phyloP scores from a whole-genome alignment of 805 yeast genomes.

The Starmerella gropengiesseri region DNA sequence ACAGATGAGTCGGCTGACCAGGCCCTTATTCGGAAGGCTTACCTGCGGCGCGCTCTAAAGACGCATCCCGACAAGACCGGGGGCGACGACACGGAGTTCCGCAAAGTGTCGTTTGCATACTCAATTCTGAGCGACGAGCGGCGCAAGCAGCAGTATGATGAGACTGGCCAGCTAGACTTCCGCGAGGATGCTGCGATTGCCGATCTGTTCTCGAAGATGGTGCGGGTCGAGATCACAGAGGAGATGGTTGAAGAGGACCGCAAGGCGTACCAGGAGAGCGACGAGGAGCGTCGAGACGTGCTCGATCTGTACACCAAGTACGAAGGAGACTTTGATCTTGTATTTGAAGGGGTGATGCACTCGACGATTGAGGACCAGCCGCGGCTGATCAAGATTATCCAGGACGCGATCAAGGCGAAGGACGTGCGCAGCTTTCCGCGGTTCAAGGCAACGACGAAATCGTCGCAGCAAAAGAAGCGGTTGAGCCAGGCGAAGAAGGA shows the following conservation, averaged over 20 bases:
- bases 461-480: conserved; percentile 39
- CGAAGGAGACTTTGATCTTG: conserved; percentile 56
- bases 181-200: conserved; percentile 29
- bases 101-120: conserved; percentile 65
- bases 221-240: conserved; percentile 30
- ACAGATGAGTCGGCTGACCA: conserved; percentile 25
- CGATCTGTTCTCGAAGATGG: conserved; percentile 31
- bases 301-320: conserved; percentile 43
- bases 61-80: conserved; percentile 62
- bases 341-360: conserved; percentile 72
- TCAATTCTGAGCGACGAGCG: conserved; percentile 50
- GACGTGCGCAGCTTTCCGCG: conserved; percentile 34
- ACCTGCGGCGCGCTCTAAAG: conserved; percentile 49
- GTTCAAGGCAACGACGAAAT: conserved; percentile 42
- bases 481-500: conserved; percentile 31
- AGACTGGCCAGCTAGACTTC: conserved; percentile 51
- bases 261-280: conserved; percentile 43
- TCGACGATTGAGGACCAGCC: conserved; percentile 54
- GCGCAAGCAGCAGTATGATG: conserved; percentile 50
- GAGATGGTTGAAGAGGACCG: conserved; percentile 57
- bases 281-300: conserved; percentile 44
- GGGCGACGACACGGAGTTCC: conserved; percentile 40
- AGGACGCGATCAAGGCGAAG: conserved; percentile 34
- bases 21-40: conserved; percentile 53
- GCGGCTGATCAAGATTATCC: conserved; percentile 46